These are phyloP conservation scores for Vairimorpha apis DNA, from an alignment of 371 early-diverging fungal species.

Conservation along the genomic window DNA sequence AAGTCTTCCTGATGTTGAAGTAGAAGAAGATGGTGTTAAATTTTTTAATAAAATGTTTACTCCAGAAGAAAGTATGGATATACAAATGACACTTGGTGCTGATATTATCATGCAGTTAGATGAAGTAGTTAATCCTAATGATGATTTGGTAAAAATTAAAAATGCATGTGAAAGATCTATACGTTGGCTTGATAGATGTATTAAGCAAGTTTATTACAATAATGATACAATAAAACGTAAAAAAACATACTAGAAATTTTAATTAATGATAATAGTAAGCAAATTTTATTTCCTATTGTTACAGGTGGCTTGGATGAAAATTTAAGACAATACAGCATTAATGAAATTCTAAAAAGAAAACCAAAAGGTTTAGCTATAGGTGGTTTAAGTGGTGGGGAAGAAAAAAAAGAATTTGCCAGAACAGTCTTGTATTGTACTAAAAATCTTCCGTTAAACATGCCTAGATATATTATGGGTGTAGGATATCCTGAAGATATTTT, in stretches of 20 bases:
- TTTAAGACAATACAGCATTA: constrained; percentile 70
- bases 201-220: constrained; percentile 54
- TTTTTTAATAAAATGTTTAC: constrained; percentile 68
- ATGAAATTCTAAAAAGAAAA: constrained; percentile 76
- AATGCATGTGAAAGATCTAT: constrained; percentile 83
- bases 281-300: constrained; percentile 85
- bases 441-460: constrained; percentile 72
- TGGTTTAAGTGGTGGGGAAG: constrained; percentile 85
- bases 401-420: constrained; percentile 79
- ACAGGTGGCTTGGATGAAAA: constrained; percentile 78
- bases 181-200: constrained; percentile 85
- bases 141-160: constrained; percentile 73
- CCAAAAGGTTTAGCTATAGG: constrained; percentile 85
- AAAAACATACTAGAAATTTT: constrained; percentile 26
- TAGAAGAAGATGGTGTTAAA: constrained; percentile 74
- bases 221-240: not conserved
- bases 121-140: constrained; percentile 80
- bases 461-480: constrained; percentile 90
- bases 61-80: constrained; percentile 81
- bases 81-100: constrained; percentile 84
- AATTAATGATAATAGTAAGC: constrained; percentile 63
- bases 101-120: constrained; percentile 95
- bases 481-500: constrained; percentile 86
- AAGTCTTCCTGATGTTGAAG: constrained; percentile 72
- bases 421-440: constrained; percentile 72